Evolutionary conservation across 495 filamentous ascomycete genomes (phyloP), one percentile per base, ranked within the genome.

Genomic region (Penicillium paxilli): DNA sequence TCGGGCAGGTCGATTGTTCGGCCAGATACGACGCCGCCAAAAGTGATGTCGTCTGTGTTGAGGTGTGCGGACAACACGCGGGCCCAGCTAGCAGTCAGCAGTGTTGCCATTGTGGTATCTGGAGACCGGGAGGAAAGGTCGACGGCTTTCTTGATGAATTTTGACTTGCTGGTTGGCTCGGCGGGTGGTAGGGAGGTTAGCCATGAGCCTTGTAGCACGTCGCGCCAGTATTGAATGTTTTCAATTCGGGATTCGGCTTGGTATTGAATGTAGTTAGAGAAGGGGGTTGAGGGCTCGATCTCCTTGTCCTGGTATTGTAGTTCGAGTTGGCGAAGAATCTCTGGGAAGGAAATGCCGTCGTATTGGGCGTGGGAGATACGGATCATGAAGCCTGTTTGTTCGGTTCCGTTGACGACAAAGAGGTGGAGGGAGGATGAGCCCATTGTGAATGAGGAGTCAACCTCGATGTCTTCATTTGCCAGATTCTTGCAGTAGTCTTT

Each of bases 321-420:
- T 12, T 73, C 61, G 6, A 79, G 67, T 5, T 83, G 75, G 7
- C 65, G 54, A 11, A 84, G 71, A 0, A 86, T 66, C 6, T 68
- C 64, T 12, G 84, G 81, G 4, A 88, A 79, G 44, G 77, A 86
- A 5, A 85, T 74, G 22, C 81, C 85, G 58, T 87, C 85, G 62
- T 87, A 87, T 49, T 85, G 83, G 0, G 85, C 82, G 59, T 87
- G 85, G 0, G 83, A 86, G 1, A 87, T 74, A 7, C 81, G 70
- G 57, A 87, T 73, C 41, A 75, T 61, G 10, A 87, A 76, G 2
- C 62, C 57, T 9, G 58, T 60, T 11, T 64, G 66, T 24, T 64
- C 63, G 20, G 70, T 58, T 42, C 83, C 64, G 21, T 77, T 70
- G 38, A 80, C 11, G 14, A 28, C 8, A 16, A 54, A 54, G 5